Evolutionary conservation across 2,329 filamentous ascomycete genomes (phyloP), one percentile per base, ranked within the genome.

Genomic region (Fusarium nygamai): DNA sequence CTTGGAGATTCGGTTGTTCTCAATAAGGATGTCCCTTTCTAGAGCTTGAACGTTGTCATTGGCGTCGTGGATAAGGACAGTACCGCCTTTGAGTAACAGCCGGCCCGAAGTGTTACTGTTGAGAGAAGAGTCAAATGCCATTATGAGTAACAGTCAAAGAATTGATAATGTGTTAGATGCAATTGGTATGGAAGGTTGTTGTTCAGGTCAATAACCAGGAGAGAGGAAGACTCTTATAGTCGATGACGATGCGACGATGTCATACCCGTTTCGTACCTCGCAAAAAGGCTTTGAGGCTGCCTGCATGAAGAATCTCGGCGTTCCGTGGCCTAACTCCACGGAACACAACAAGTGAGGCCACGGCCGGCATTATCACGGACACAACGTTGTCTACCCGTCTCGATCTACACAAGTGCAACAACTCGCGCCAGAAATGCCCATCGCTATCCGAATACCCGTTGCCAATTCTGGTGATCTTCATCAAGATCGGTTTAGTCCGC

Each of bases 31-130:
- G 6, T 74, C 72, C 12, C 31, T 29, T 31, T 53, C 43, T 1
- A 56, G 13, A 6, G 56, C 66, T 20, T 57, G 34, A 2, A 74
- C 46, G 2, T 61, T 61, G 39, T 74, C 64, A 16, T 48, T 10
- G 8, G 58, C 16, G 17, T 34, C 60, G 4, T 74, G 72, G 3
- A 72, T 22, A n/a, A 74, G 72, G 33, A 72, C 63, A 8, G 41
- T 74, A 8, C 71, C 71, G 20, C 71, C 71, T 31, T 47, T 63
- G 4, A 73, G 43, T 1, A 67, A 5, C 8, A 67, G 31, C 6
- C 33, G 53, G 3, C 34, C 46, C 19, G 61, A 17, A 19, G 27
- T 12, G 7, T 11, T 13, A 24, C 8, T 13, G 3, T 19, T 41
- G 22, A 33, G 27, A 16, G 51, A 14, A 19, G 63, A 63, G 14